Percentiles rank a stretch among this genome's conserved stretches.
These are phyloP conservation scores for Nicotiana benthamiana DNA, from an alignment of 257 asterid species.

Conservation along the genomic window DNA sequence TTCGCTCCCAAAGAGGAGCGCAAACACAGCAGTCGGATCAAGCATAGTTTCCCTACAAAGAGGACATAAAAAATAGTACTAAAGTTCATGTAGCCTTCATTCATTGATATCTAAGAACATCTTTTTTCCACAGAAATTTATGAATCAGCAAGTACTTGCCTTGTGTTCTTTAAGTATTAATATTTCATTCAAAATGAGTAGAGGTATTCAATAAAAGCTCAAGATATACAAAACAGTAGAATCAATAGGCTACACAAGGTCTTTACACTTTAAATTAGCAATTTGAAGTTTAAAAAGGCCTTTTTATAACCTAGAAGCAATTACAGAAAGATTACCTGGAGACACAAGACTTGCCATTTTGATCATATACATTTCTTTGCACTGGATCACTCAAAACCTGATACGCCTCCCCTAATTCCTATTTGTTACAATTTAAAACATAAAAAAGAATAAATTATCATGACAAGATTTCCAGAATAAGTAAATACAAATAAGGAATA, in stretches of 20 bases:
- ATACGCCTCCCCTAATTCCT: constrained; percentile 89
- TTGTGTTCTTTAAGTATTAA: too few species aligned
- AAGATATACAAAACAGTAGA: neutral
- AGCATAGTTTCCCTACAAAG: constrained; percentile 68
- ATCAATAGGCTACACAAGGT: neutral
- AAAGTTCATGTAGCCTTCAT: neutral
- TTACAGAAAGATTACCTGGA: constrained; percentile 42
- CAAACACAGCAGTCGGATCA: constrained; percentile 88
- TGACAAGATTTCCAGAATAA: neutral
- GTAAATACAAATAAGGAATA: neutral
- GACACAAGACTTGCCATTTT: constrained; percentile 62
- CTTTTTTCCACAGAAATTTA: neutral
- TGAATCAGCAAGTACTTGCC: too few species aligned
- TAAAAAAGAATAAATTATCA: neutral
- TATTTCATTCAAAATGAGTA: neutral
- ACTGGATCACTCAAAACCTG: constrained; percentile 81
- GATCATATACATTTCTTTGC: constrained; percentile 73
- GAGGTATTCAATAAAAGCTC: neutral
- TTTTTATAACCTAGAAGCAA: neutral
- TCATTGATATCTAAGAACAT: neutral
- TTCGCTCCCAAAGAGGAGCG: constrained; percentile 91
- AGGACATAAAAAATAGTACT: neutral
- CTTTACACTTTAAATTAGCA: neutral
- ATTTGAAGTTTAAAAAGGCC: neutral
- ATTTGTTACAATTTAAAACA: constrained; percentile 6